Evolutionary conservation across 1,284 basidiomycete genomes (phyloP), one percentile per base, ranked within the genome.

Genomic region (Rhizoctonia solani): DNA sequence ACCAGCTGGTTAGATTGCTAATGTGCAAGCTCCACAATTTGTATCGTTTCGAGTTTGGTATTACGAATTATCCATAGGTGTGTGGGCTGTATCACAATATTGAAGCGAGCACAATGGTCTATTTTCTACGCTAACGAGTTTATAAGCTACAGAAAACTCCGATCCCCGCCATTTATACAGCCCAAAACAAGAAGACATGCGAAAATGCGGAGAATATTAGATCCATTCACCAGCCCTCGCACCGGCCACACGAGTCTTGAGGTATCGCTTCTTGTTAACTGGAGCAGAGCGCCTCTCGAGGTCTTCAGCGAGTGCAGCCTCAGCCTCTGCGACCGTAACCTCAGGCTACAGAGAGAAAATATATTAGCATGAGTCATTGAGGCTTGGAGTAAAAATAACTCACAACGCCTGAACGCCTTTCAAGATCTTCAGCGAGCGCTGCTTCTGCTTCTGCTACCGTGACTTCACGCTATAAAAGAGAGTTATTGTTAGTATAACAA

Each of bases 191-290:
- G n/a, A n/a, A n/a, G n/a, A n/a, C n/a, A n/a, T n/a, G n/a, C n/a
- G n/a, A n/a, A n/a, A n/a, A n/a, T n/a, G n/a, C n/a, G n/a, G n/a
- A n/a, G n/a, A n/a, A n/a, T n/a, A 39, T 56, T 30, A 46, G 39
- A 56, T 46, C 54, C 54, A 56, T 23, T 56, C 42, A 3, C 41
- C 41, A 46, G 37, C 41, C 37, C 30, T 41, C 23, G 37, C 54
- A 14, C 54, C 54, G 9, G 27, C 54, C 19, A 56, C 34, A 27
- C 54, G 54, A 44, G 54, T 29, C 37, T 19, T 41, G 16, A 56
- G 37, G 27, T 42, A 41, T 3, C 54, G 54, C 41, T 56, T 56
- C 54, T 56, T 30, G 37, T 42, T 42, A n/a, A 55, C 16, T 37
- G 37, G 37, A 39, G 37, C 37, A 39, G 41, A 42, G 41, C 54